A percentile compares a stretch with the other conserved stretches of the same genome.
These are phyloP conservation scores for Carex kokanica DNA, from an alignment of 176 grass and related monocot species.

Conservation along the genomic window DNA sequence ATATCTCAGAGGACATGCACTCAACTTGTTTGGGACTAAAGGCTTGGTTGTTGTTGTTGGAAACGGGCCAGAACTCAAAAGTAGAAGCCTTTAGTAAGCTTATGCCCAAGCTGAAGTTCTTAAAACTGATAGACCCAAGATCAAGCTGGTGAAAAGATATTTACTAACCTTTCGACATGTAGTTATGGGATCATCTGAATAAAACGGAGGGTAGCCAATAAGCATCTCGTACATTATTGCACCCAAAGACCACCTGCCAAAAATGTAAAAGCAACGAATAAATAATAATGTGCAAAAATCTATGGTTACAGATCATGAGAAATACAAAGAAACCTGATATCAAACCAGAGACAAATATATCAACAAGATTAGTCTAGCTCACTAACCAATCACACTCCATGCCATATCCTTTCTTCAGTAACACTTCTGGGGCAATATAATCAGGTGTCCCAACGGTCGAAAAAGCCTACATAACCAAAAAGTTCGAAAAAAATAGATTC, in stretches of 20 bases:
- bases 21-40: too few relatives aligned
- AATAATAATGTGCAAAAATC: slow-evolving; percentile 5
- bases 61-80: neutral
- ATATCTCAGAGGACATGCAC: too few relatives aligned
- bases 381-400: slow-evolving; percentile 97
- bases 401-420: slow-evolving; percentile 99
- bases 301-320: neutral
- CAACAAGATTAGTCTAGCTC: neutral
- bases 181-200: slow-evolving; percentile 88
- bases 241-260: slow-evolving; percentile 85
- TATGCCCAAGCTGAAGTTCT: slow-evolving; percentile 6
- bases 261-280: neutral
- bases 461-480: slow-evolving; percentile 60
- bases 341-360: slow-evolving; percentile 13
- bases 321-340: neutral
- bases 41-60: too few relatives aligned
- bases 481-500: slow-evolving; percentile 2
- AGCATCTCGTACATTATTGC: slow-evolving; percentile 99
- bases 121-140: neutral
- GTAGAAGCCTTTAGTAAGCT: neutral
- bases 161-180: slow-evolving; percentile 81
- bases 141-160: neutral
- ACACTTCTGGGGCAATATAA: slow-evolving; percentile 98
- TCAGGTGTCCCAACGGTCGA: slow-evolving; percentile 97
- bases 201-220: slow-evolving; percentile 95